These are phyloP conservation scores for Triticum dicoccoides DNA, from an alignment of 176 grass and related monocot genomes.

Conservation along the genomic window DNA sequence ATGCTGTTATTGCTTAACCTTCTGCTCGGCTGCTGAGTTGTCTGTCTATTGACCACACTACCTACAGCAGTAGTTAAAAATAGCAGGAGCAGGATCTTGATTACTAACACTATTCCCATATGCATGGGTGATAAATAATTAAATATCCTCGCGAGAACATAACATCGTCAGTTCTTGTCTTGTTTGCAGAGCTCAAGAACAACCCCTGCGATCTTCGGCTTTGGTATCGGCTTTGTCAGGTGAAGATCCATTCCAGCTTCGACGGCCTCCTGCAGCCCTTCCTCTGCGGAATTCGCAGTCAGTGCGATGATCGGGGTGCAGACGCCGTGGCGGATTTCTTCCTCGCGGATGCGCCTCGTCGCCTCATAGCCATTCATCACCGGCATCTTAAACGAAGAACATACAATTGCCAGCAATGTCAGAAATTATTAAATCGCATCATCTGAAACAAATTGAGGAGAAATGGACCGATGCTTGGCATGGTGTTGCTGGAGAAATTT, in stretches of 20 bases:
- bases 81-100: no score
- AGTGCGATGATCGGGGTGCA: slow-evolving; percentile 56
- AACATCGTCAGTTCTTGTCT: background rate
- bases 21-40: no score
- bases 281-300: slow-evolving; percentile 40
- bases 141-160: no score
- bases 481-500: background rate
- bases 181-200: background rate
- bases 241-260: slow-evolving; percentile 39
- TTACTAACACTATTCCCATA: no score
- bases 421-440: background rate
- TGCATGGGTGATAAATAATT: no score
- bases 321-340: slow-evolving; percentile 46
- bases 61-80: no score
- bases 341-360: slow-evolving; percentile 56
- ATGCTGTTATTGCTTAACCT: no score
- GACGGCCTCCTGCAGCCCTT: slow-evolving; percentile 34
- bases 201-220: background rate
- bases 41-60: no score
- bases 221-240: background rate
- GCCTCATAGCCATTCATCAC: slow-evolving; percentile 81
- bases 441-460: background rate
- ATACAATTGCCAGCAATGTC: background rate
- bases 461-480: no score
- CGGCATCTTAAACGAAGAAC: slow-evolving; percentile 50